A percentile compares a stretch with the other conserved stretches of the same genome.
phyloP scores from a whole-genome alignment of 1,284 basidiomycete species.

The Microbotryum violaceum region DNA sequence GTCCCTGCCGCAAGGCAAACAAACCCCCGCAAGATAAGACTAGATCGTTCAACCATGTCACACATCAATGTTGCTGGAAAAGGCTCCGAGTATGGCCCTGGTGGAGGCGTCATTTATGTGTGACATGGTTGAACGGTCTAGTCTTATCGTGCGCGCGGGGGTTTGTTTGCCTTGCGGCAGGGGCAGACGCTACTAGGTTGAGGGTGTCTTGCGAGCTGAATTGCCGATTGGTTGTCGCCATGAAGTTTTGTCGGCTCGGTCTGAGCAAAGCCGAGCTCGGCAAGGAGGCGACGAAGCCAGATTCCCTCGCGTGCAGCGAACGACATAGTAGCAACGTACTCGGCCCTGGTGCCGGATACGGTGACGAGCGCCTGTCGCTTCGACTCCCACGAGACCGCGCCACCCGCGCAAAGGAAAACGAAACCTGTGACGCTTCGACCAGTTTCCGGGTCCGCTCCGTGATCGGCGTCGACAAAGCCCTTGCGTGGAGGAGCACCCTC shows the following conservation, averaged over 20 bases:
- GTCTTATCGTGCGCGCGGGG: too few relatives aligned
- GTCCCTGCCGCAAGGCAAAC: too few relatives aligned
- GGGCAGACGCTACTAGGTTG: too few relatives aligned
- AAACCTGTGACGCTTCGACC: slow-evolving; percentile 43
- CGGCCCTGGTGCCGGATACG: slow-evolving; percentile 44
- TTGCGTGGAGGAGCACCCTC: slow-evolving; percentile 27
- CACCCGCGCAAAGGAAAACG: slow-evolving; percentile 37
- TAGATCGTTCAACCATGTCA: too few relatives aligned
- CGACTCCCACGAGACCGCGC: slow-evolving; percentile 43
- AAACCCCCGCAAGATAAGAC: too few relatives aligned
- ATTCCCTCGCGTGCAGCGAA: slow-evolving; percentile 46
- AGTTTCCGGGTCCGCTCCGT: slow-evolving; percentile 39
- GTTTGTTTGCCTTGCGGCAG: too few relatives aligned
- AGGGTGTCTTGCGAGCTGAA: slow-evolving; percentile 31
- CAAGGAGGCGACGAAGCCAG: slow-evolving; percentile 40
- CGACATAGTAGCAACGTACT: slow-evolving; percentile 46
- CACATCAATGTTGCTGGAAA: too few relatives aligned
- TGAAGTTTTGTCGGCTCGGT: slow-evolving; percentile 21
- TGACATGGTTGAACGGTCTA: too few relatives aligned
- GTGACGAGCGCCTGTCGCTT: slow-evolving; percentile 43
- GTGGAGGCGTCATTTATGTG: too few relatives aligned
- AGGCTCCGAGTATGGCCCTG: too few relatives aligned
- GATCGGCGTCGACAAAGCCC: slow-evolving; percentile 47
- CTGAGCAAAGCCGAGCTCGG: slow-evolving; percentile 29
- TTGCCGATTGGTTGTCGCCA: slow-evolving; percentile 37